A percentile compares a stretch with the other conserved stretches of the same genome.
Evolutionary conservation across 2,329 filamentous ascomycete species (phyloP).

Genomic region (Diplocarpon rosae): DNA sequence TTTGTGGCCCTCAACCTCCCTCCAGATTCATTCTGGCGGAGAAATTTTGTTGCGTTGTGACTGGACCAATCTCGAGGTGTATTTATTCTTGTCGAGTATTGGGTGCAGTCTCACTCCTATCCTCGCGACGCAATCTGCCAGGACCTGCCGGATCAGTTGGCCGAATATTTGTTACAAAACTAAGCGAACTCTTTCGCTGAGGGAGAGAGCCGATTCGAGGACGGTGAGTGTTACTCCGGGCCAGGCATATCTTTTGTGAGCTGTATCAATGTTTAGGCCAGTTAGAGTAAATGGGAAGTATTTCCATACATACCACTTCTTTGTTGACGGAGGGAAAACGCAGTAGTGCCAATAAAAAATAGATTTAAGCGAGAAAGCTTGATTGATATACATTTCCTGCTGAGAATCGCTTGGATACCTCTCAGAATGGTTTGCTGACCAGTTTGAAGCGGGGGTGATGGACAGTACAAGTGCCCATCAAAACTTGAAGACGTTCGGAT

Average conservation of each 20-base stretch:
- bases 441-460: no score
- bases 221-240: conserved; percentile 2
- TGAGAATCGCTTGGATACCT: no score
- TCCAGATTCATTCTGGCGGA: conserved; percentile 4
- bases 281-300: not conserved
- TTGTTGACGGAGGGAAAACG: no score
- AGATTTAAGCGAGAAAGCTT: no score
- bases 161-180: conserved; percentile 8
- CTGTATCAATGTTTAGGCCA: not conserved
- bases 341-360: no score
- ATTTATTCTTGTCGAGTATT: not conserved
- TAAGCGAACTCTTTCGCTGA: not conserved
- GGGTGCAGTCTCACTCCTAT: not conserved
- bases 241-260: not conserved
- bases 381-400: no score
- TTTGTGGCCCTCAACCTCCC: not conserved
- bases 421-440: no score
- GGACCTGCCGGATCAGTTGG: conserved; percentile 5
- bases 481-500: not conserved
- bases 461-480: no score
- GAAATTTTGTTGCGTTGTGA: conserved; percentile 7
- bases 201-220: conserved; percentile 1
- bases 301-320: no score
- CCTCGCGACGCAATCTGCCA: not conserved
- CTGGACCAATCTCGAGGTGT: conserved; percentile 1